phyloP scores from a whole-genome alignment of 306 rosid genomes.

The Castanopsis chinensis region DNA sequence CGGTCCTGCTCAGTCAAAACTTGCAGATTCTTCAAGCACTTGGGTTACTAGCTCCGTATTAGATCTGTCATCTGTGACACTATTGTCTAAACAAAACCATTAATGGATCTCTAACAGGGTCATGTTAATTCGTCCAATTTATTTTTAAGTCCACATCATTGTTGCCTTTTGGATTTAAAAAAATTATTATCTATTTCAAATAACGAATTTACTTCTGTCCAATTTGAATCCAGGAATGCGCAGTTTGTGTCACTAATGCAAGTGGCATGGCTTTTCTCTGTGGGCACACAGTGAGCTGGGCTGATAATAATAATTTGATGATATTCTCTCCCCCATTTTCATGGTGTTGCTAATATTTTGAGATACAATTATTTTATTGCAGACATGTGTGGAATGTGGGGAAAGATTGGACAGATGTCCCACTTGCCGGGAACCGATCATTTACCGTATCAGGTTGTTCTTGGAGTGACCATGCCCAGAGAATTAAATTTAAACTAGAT shows the following conservation, averaged over 20 bases:
- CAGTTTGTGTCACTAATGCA: conserved; percentile 30
- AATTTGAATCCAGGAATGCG: conserved; percentile 19
- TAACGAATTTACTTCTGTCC: no score
- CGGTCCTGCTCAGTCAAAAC: no score
- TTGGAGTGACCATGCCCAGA: conserved; percentile 7
- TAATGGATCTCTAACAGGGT: no score
- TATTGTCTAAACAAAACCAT: no score
- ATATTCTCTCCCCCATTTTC: neutral
- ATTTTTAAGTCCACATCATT: no score
- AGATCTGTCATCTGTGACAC: no score
- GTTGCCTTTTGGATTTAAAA: no score
- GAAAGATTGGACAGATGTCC: conserved; percentile 29
- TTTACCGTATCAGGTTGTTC: conserved; percentile 14
- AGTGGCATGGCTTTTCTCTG: conserved; percentile 39
- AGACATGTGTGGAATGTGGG: conserved; percentile 38
- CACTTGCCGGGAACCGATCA: conserved; percentile 29
- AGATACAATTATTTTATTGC: neutral
- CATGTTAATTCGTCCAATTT: no score
- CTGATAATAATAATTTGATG: neutral
- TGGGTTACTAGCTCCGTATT: no score
- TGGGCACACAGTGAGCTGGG: conserved; percentile 38
- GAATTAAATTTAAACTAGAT: no score
- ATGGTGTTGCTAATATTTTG: neutral
- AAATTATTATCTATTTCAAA: no score
- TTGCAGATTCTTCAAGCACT: no score